phyloP scores from a whole-genome alignment of 2,329 filamentous ascomycete genomes.

The Epichloe amarillans region DNA sequence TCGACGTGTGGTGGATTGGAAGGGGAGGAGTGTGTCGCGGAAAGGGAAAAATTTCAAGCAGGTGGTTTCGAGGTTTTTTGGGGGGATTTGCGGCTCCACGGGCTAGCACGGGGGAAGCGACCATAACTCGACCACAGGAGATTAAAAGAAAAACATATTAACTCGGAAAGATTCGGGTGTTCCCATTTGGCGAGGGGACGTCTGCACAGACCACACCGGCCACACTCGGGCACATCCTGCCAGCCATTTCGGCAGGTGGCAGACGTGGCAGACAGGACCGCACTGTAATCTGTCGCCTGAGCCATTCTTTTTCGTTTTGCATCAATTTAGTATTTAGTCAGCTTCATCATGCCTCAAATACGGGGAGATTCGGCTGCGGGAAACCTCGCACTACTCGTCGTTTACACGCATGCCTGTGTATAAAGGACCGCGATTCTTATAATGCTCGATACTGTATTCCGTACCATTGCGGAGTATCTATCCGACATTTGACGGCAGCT shows the following conservation, averaged over 20 bases:
- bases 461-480: too few relatives aligned
- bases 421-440: too few relatives aligned
- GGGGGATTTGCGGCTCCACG: background rate
- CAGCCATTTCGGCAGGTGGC: background rate
- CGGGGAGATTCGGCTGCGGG: too few relatives aligned
- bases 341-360: too few relatives aligned
- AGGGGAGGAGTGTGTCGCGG: background rate
- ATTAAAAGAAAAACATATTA: background rate
- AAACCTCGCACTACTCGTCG: too few relatives aligned
- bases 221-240: background rate
- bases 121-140: background rate
- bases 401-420: too few relatives aligned
- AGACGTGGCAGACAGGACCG: too few relatives aligned
- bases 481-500: too few relatives aligned
- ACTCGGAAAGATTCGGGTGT: constrained; percentile 6
- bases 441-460: too few relatives aligned
- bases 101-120: background rate
- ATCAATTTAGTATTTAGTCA: too few relatives aligned
- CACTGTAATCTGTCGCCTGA: background rate
- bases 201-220: constrained; percentile 1
- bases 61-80: background rate
- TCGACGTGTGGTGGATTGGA: constrained; percentile 1
- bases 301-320: too few relatives aligned
- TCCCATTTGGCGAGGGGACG: constrained; percentile 4
- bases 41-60: constrained; percentile 1